phyloP scores from a whole-genome alignment of 2,329 filamentous ascomycete genomes.

The Arthrocladium fulminans region DNA sequence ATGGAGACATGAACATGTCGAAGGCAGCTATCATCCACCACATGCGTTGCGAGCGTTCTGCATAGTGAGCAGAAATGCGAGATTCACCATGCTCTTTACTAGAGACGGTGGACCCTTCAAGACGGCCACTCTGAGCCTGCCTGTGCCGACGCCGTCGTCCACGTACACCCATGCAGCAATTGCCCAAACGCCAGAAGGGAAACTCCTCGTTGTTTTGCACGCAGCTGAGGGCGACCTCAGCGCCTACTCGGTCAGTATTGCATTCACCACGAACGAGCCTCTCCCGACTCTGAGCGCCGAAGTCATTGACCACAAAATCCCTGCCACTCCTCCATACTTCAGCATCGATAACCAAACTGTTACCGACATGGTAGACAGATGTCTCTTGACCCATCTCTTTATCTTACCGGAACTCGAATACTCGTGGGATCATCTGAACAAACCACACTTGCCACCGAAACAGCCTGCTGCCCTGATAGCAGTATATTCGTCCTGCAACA shows the following conservation, averaged over 20 bases:
- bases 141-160: conserved; percentile 11
- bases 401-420: conserved; percentile 48
- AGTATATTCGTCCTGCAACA: conserved; percentile 56
- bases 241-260: conserved; percentile 11
- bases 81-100: conserved; percentile 67
- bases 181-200: conserved; percentile 30
- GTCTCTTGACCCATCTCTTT: conserved; percentile 64
- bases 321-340: conserved; percentile 24
- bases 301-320: conserved; percentile 24
- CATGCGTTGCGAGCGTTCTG: conserved; percentile 52
- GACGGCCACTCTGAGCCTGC: conserved; percentile 48
- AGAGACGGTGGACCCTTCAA: conserved; percentile 60
- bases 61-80: conserved; percentile 64
- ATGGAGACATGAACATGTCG: conserved; percentile 62
- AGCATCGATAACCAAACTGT: conserved; percentile 29
- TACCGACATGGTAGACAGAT: conserved; percentile 28
- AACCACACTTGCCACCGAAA: conserved; percentile 35
- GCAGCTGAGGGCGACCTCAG: conserved; percentile 14
- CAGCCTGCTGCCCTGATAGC: conserved; percentile 58
- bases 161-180: conserved; percentile 34
- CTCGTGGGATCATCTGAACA: conserved; percentile 2
- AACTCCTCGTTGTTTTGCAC: conserved; percentile 19
- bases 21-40: conserved; percentile 59
- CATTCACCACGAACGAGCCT: conserved; percentile 17
- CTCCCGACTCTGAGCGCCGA: conserved; percentile 32